A percentile compares a stretch with the other conserved stretches of the same genome.
Conservation (phyloP, 2,329 filamentous ascomycete genomes). For the Sclerotinia trifoliorum region DNA sequence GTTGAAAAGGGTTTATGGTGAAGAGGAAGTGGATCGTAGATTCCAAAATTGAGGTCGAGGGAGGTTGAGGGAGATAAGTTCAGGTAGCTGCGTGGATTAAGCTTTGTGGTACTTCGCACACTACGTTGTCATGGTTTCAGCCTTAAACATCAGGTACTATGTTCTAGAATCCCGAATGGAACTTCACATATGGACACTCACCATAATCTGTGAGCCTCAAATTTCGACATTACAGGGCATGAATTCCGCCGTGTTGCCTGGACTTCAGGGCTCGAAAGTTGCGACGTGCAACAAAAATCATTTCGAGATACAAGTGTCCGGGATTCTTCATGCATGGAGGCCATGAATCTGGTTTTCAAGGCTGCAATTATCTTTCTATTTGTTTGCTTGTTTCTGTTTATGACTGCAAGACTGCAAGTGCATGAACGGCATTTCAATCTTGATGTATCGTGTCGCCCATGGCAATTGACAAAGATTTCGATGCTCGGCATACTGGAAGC, state of each 20-base stretch:
- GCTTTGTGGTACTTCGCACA: background rate
- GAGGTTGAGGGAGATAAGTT: background rate
- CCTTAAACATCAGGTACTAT: background rate
- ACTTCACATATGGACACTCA: background rate
- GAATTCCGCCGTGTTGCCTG: conserved; percentile 23
- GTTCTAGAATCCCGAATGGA: conserved; percentile 4
- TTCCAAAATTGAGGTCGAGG: background rate
- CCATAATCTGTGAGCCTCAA: conserved; percentile 9
- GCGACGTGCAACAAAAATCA: conserved; percentile 27
- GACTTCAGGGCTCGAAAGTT: conserved; percentile 25
- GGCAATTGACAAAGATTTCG: background rate
- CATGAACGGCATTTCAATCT: background rate
- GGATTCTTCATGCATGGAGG: conserved; percentile 14
- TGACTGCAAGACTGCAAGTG: background rate
- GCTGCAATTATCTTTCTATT: conserved; percentile 10
- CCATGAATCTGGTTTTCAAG: conserved; percentile 18
- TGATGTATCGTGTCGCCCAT: background rate
- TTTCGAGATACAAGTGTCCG: background rate
- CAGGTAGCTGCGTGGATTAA: conserved; percentile 1
- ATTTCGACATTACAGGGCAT: conserved; percentile 7
- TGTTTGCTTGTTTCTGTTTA: background rate
- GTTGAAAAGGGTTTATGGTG: background rate
- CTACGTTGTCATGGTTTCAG: background rate
- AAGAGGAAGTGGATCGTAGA: no score
- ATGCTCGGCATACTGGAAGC: background rate